These are phyloP conservation scores for Populus nigra DNA, from an alignment of 345 rosid genomes.

Conservation along the genomic window DNA sequence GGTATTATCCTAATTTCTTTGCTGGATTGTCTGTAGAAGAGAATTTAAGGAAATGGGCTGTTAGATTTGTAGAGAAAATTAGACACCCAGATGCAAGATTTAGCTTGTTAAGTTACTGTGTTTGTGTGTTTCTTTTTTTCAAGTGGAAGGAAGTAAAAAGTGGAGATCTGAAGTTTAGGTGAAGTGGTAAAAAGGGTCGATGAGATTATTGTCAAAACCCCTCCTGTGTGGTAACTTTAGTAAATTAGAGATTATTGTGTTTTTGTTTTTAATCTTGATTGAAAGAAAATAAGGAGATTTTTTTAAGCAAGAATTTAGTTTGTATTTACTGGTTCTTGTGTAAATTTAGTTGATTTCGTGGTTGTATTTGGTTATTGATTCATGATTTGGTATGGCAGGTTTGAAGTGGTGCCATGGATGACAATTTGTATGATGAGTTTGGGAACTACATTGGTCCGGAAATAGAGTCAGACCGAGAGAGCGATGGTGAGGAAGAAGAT, in stretches of 20 bases:
- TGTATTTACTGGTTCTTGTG: neutral
- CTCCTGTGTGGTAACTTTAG: too few species aligned
- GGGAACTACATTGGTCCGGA: slow-evolving; percentile 98
- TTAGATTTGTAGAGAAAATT: neutral
- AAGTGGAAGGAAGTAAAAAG: neutral
- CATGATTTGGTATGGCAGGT: slow-evolving; percentile 15
- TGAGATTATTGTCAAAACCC: neutral
- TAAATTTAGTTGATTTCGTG: neutral
- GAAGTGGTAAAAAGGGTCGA: neutral
- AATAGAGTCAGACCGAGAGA: slow-evolving; percentile 85
- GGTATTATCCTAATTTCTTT: neutral
- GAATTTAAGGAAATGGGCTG: neutral
- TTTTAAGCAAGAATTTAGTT: neutral
- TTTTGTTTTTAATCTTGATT: neutral
- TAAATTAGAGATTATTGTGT: neutral
- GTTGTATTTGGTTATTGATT: neutral
- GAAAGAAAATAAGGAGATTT: neutral
- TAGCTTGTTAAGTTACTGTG: neutral
- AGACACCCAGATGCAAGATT: neutral
- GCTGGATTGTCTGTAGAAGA: neutral
- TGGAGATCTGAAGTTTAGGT: neutral
- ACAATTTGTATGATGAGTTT: slow-evolving; percentile 92
- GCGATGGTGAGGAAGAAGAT: slow-evolving; percentile 65
- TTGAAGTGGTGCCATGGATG: slow-evolving; percentile 56
- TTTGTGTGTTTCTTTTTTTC: neutral